These are phyloP conservation scores for Clathrospora elynae DNA, from an alignment of 2,329 filamentous ascomycete species.

Conservation along the genomic window DNA sequence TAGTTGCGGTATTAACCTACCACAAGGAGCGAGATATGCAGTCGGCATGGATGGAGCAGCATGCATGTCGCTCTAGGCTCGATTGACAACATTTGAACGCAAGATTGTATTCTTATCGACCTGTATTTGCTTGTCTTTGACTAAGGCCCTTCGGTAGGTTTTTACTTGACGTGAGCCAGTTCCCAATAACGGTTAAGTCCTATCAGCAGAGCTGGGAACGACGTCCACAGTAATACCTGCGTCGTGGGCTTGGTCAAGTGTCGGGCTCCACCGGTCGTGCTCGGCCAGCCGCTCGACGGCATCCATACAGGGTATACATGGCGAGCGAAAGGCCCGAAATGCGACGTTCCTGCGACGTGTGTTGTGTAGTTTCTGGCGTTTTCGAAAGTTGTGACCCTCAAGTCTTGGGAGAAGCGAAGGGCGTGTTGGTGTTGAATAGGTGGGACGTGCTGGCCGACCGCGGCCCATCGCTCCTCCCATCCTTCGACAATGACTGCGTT, in stretches of 20 bases:
- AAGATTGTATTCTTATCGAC: slow-evolving; percentile 42
- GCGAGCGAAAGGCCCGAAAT: neutral
- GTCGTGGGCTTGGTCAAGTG: slow-evolving; percentile 6
- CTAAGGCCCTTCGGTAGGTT: slow-evolving; percentile 45
- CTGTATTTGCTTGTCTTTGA: slow-evolving; percentile 34
- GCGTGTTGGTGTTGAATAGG: no score
- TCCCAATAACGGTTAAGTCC: slow-evolving; percentile 18
- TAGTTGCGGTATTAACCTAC: slow-evolving; percentile 19
- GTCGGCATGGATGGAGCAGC: slow-evolving; percentile 20
- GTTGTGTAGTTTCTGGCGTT: no score
- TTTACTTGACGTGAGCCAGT: slow-evolving; percentile 26
- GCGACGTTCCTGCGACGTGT: neutral
- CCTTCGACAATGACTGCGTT: no score
- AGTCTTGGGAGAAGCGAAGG: no score
- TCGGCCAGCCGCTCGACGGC: neutral
- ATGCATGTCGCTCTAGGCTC: slow-evolving; percentile 28
- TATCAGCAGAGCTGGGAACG: slow-evolving; percentile 14
- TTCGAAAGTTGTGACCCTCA: no score
- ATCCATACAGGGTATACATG: no score
- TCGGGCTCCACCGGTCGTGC: neutral
- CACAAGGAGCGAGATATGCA: slow-evolving; percentile 17
- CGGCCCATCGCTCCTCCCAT: no score
- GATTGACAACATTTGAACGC: slow-evolving; percentile 28
- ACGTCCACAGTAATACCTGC: slow-evolving; percentile 13
- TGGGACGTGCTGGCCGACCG: no score